These are phyloP conservation scores for Botrytis byssoidea DNA, from an alignment of 2,329 filamentous ascomycete genomes.

Conservation along the genomic window DNA sequence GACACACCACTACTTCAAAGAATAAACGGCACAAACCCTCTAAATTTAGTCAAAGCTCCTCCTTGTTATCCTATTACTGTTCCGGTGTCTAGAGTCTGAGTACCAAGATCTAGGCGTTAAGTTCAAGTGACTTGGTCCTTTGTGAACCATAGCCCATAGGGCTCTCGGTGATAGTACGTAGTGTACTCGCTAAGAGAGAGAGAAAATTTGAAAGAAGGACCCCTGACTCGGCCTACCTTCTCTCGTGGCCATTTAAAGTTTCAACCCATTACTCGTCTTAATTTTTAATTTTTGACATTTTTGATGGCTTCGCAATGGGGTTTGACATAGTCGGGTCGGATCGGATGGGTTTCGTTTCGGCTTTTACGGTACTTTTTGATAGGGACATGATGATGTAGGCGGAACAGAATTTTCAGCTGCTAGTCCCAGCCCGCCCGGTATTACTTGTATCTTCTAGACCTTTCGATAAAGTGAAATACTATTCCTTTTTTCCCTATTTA, in stretches of 20 bases:
- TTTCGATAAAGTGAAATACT: background rate
- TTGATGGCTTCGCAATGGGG: background rate
- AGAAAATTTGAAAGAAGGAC: background rate
- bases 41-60: background rate
- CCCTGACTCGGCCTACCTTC: background rate
- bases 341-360: background rate
- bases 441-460: background rate
- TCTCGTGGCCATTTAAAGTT: background rate
- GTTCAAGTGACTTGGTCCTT: background rate
- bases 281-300: background rate
- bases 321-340: background rate
- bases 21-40: background rate
- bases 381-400: background rate
- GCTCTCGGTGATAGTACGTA: background rate
- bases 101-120: background rate
- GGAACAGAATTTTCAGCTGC: background rate
- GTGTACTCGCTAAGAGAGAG: background rate
- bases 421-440: background rate
- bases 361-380: background rate
- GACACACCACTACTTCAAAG: background rate
- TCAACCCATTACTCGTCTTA: background rate
- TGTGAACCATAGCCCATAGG: background rate
- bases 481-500: background rate
- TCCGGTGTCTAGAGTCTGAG: background rate
- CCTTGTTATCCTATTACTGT: background rate